phyloP scores from a whole-genome alignment of 208 protist species.

The Leishmania mexicana region DNA sequence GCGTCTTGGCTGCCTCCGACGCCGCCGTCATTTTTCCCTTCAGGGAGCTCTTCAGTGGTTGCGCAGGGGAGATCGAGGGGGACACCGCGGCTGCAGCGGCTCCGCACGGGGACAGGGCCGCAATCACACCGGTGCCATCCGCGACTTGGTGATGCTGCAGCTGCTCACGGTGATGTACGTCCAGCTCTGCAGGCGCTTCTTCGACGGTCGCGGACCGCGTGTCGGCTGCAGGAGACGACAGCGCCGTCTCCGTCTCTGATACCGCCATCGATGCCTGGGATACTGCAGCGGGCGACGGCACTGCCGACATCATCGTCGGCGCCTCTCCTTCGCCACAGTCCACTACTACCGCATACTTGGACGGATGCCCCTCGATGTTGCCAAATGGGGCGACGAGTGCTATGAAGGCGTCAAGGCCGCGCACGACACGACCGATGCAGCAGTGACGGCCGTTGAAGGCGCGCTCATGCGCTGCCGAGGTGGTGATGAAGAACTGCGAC shows the following conservation, averaged over 20 bases:
- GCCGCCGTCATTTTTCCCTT: conserved; percentile 18
- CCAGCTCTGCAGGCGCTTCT: neutral
- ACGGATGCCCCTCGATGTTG: conserved; percentile 66
- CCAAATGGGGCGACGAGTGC: conserved; percentile 63
- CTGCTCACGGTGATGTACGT: neutral
- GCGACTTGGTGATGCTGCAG: neutral
- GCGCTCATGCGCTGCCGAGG: conserved; percentile 51
- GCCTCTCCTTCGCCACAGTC: conserved; percentile 69
- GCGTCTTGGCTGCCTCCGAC: neutral
- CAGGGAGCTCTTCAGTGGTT: conserved; percentile 34
- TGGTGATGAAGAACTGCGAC: conserved; percentile 95
- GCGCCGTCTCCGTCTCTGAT: neutral
- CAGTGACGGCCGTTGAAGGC: conserved; percentile 71
- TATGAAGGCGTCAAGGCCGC: conserved; percentile 63
- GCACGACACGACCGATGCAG: conserved; percentile 66
- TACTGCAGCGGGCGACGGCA: neutral
- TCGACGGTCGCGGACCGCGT: neutral
- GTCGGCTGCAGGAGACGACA: neutral
- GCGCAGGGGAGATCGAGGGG: neutral
- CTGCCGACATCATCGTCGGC: conserved; percentile 13
- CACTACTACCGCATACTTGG: conserved; percentile 70
- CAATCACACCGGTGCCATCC: neutral
- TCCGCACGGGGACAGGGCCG: neutral
- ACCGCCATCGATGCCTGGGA: conserved; percentile 3
- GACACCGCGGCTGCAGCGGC: neutral